Evolutionary conservation across 75 land plant species (phyloP), one percentile per base, ranked within the genome.

Genomic region (Selaginella moellendorffii): DNA sequence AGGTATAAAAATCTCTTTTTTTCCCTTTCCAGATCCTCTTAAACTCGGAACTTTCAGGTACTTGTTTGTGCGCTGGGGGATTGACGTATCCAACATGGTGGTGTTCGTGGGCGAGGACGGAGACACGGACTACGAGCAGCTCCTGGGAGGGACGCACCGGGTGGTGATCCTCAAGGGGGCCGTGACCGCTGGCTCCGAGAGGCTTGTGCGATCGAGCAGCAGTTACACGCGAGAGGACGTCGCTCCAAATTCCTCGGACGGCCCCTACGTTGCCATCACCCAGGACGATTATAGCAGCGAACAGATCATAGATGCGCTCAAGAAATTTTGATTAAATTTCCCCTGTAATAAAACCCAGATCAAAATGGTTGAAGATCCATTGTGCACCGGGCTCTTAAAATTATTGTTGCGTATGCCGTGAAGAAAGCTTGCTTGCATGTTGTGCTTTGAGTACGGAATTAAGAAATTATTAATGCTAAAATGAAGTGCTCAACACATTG

Each of bases 31-130:
- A n/a, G n/a, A n/a, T n/a, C n/a, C n/a, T n/a, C n/a, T n/a, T n/a
- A n/a, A n/a, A n/a, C n/a, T n/a, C n/a, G n/a, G n/a, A n/a, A n/a
- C n/a, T n/a, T n/a, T n/a, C 80, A 88, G 95, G 78, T 88, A 85
- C 63, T 75, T 88, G 20, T 82, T 79, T 63, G 67, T 81, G 26
- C 74, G 89, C 0, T 88, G 95, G 95, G 83, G 83, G 20, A 54
- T 72, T 24, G 82, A 85, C 8, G 46, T 88, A 18, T 63, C 81
- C 14, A 80, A 77, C 30, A 71, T 80, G 82, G 77, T 80, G 27
- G 95, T 88, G 17, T 78, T 84, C 64, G 83, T 80, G 17, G 95
- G 95, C 1, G 89, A 84, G 60, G 72, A 71, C 59, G 89, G 95
- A 5, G 89, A 85, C 63, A 79, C 86, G 0, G 95, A 88, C 66